Conservation (phyloP, 1,139 yeast species). For the Hanseniaspora sp. region DNA sequence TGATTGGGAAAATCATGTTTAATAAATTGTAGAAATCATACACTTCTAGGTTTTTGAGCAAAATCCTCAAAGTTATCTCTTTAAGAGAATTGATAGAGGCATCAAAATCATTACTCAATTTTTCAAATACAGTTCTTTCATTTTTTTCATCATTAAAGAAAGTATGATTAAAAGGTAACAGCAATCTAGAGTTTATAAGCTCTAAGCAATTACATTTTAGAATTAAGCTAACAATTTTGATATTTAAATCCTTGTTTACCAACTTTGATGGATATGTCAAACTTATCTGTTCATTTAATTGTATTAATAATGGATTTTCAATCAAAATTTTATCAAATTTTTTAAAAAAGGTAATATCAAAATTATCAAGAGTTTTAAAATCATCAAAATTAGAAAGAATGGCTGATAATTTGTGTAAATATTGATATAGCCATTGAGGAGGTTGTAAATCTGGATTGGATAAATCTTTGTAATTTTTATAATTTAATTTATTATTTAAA, state of each 20-base stretch:
- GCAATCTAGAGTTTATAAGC: conserved; percentile 40
- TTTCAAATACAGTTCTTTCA: conserved; percentile 30
- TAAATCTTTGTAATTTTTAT: conserved; percentile 30
- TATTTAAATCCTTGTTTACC: conserved; percentile 25
- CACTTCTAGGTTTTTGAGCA: conserved; percentile 43
- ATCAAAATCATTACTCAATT: conserved; percentile 32
- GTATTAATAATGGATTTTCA: conserved; percentile 22
- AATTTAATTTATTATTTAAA: conserved; percentile 21
- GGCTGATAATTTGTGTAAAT: conserved; percentile 35
- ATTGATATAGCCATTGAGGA: conserved; percentile 64
- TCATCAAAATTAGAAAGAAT: conserved; percentile 42
- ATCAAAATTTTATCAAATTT: conserved; percentile 31
- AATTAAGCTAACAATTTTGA: conserved; percentile 29
- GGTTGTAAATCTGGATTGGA: conserved; percentile 37
- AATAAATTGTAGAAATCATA: conserved; percentile 49
- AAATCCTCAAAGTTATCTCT: conserved; percentile 35
- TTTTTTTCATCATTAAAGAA: conserved; percentile 21
- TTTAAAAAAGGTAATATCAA: conserved; percentile 18
- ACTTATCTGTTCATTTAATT: conserved; percentile 22
- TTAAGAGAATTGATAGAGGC: conserved; percentile 28
- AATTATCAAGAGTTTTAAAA: conserved; percentile 20
- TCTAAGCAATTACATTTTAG: conserved; percentile 51
- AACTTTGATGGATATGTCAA: conserved; percentile 23
- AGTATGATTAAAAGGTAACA: conserved; percentile 32
- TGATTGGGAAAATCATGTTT: conserved; percentile 60